Percentiles rank a stretch among this genome's conserved stretches.
phyloP scores from a whole-genome alignment of 179 eudicot species.

The Amaranthus tricolor region DNA sequence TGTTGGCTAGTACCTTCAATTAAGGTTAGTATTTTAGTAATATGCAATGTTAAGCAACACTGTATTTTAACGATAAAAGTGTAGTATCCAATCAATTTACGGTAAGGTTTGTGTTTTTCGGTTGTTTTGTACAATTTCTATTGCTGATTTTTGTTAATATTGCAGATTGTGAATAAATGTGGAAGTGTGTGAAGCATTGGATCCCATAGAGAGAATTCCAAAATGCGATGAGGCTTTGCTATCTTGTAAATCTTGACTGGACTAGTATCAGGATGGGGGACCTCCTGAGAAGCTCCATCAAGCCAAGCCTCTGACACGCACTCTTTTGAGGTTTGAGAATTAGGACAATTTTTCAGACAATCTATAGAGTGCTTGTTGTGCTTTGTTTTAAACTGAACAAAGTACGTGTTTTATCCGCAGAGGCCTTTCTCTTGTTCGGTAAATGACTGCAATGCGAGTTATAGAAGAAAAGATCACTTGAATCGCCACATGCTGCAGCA shows the following conservation, averaged over 20 bases:
- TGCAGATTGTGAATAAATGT: conserved; percentile 35
- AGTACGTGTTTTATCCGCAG: conserved; percentile 36
- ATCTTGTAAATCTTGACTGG: conserved; percentile 62
- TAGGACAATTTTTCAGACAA: not conserved
- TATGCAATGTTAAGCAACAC: not conserved
- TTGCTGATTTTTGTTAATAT: conserved; percentile 18
- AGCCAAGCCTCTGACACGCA: conserved; percentile 52
- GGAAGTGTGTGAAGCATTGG: conserved; percentile 96
- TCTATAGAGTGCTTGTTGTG: not conserved
- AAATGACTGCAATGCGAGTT: conserved; percentile 70
- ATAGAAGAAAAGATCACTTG: conserved; percentile 85
- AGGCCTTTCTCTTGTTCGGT: conserved; percentile 73
- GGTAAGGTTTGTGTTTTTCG: not conserved
- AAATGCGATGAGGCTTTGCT: conserved; percentile 90
- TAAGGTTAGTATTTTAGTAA: not conserved
- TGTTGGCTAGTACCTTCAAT: not conserved
- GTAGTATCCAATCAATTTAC: no score
- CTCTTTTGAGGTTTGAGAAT: conserved; percentile 45
- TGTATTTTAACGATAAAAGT: not conserved
- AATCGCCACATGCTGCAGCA: conserved; percentile 75
- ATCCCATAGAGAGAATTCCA: conserved; percentile 95
- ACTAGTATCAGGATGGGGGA: conserved; percentile 99
- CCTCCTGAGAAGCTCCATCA: conserved; percentile 99
- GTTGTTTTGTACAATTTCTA: not conserved
- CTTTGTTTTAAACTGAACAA: not conserved